A percentile compares a stretch with the other conserved stretches of the same genome.
These are phyloP conservation scores for Alternaria ventricosa DNA, from an alignment of 2,329 filamentous ascomycete genomes.

Conservation along the genomic window DNA sequence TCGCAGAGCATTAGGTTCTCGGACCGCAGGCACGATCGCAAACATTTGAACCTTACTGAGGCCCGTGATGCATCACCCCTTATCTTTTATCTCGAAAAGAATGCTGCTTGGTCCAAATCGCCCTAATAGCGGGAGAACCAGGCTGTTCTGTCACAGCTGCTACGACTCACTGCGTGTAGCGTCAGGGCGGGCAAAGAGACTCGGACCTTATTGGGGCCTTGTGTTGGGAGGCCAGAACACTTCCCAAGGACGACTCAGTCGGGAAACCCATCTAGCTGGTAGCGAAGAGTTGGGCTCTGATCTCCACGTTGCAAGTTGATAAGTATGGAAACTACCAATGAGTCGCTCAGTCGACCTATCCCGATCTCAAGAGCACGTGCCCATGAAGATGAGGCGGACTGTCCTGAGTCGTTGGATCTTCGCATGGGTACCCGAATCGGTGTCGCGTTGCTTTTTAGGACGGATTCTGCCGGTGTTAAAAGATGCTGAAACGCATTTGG, in stretches of 20 bases:
- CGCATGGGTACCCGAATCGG: slow-evolving; percentile 16
- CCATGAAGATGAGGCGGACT: slow-evolving; percentile 2
- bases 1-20: neutral
- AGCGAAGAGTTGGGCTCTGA: slow-evolving; percentile 1
- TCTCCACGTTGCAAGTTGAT: neutral
- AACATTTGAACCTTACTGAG: neutral
- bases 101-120: neutral
- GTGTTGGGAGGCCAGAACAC: neutral
- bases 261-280: neutral
- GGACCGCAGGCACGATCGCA: neutral
- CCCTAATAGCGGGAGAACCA: neutral
- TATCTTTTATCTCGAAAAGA: neutral
- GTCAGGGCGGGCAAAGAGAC: neutral
- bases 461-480: slow-evolving; percentile 7
- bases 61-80: neutral
- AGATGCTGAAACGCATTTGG: slow-evolving; percentile 20
- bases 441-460: slow-evolving; percentile 5
- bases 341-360: slow-evolving; percentile 5
- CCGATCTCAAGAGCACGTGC: slow-evolving; percentile 18
- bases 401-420: slow-evolving; percentile 16
- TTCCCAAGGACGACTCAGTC: neutral
- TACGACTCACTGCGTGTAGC: neutral
- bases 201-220: neutral
- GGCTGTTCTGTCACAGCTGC: neutral
- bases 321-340: slow-evolving; percentile 6